These are phyloP conservation scores for Grigorovia transvaalensis DNA, from an alignment of 805 yeast species.

Conservation along the genomic window DNA sequence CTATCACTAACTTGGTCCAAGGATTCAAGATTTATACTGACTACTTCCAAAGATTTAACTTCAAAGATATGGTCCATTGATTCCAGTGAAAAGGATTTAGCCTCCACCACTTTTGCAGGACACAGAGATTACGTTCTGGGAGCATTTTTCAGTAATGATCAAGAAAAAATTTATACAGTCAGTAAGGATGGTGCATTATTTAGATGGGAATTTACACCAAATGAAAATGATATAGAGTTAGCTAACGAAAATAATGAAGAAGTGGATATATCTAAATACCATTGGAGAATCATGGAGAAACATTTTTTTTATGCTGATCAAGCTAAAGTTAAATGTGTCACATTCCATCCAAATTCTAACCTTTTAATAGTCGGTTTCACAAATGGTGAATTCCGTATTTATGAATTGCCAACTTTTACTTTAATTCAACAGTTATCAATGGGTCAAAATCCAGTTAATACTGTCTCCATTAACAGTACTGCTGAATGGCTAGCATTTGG, in stretches of 20 bases:
- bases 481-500: slow-evolving; percentile 99
- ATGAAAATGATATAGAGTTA: slow-evolving; percentile 39
- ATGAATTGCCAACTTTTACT: slow-evolving; percentile 74
- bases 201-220: slow-evolving; percentile 75
- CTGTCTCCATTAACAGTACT: slow-evolving; percentile 64
- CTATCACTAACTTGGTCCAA: slow-evolving; percentile 76
- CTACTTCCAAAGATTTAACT: slow-evolving; percentile 85
- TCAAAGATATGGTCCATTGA: slow-evolving; percentile 72
- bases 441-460: slow-evolving; percentile 84
- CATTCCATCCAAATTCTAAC: slow-evolving; percentile 67
- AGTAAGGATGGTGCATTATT: slow-evolving; percentile 93
- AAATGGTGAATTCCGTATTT: slow-evolving; percentile 83
- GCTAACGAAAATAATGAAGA: slow-evolving; percentile 35
- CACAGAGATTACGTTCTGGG: slow-evolving; percentile 81
- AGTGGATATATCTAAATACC: slow-evolving; percentile 32
- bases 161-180: slow-evolving; percentile 82
- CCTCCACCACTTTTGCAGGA: slow-evolving; percentile 81
- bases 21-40: slow-evolving; percentile 79
- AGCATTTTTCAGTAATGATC: slow-evolving; percentile 81
- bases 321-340: slow-evolving; percentile 64
- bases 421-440: slow-evolving; percentile 78
- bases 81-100: slow-evolving; percentile 53
- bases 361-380: slow-evolving; percentile 80
- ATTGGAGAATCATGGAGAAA: slow-evolving; percentile 78
- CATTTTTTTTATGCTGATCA: slow-evolving; percentile 58